These are phyloP conservation scores for Cenchrus fungigraminus DNA, from an alignment of 176 grass and related monocot genomes.

Conservation along the genomic window DNA sequence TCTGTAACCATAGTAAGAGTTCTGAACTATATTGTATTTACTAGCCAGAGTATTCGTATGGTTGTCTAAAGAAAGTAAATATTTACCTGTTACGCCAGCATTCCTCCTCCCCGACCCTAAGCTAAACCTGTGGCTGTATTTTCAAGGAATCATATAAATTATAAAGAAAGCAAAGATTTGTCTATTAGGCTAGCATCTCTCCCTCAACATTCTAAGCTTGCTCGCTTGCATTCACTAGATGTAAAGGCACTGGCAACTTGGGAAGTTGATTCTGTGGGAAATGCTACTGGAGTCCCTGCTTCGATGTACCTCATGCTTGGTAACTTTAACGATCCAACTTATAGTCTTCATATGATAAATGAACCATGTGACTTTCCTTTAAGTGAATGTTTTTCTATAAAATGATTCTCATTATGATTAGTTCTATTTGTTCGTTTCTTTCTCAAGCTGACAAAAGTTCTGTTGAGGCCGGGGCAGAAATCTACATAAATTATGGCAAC, in stretches of 20 bases:
- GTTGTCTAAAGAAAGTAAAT: not conserved
- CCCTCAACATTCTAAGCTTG: constrained; percentile 17
- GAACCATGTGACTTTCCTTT: not conserved
- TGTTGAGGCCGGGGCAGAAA: constrained; percentile 69
- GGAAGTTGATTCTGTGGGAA: constrained; percentile 85
- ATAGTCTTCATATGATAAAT: not conserved
- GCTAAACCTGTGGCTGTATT: not conserved
- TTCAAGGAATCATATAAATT: constrained; percentile 16
- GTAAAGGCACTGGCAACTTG: constrained; percentile 74
- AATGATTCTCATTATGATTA: constrained; percentile 4
- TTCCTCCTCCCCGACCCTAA: constrained; percentile 5
- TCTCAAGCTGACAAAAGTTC: constrained; percentile 61
- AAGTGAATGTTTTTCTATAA: not conserved
- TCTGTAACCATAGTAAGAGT: constrained; percentile 92
- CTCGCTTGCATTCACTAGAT: constrained; percentile 51
- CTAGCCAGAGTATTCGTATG: not conserved
- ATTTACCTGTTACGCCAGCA: not conserved
- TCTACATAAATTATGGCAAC: constrained; percentile 92
- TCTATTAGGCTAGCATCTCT: not conserved
- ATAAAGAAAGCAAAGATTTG: not conserved
- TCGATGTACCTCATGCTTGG: constrained; percentile 93
- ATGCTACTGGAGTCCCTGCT: constrained; percentile 62
- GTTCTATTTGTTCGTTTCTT: constrained; percentile 33
- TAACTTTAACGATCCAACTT: constrained; percentile 46
- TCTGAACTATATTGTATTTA: constrained; percentile 1